Conservation (phyloP, 441 rosid species). For the Gossypium gossypioides region DNA sequence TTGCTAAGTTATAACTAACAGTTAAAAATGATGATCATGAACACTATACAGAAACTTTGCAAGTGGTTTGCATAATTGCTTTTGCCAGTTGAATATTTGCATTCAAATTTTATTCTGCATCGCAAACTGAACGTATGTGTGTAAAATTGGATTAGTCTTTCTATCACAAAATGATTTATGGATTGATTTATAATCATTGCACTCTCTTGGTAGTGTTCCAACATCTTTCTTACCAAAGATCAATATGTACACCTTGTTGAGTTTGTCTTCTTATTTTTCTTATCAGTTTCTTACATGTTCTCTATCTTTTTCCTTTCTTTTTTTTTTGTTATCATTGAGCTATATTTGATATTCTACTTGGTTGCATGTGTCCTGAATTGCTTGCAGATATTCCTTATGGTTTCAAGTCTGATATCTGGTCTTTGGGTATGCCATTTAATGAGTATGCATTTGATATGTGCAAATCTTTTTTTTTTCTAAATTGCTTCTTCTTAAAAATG, state of each 20-base stretch:
- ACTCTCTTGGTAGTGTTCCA: slow-evolving; percentile 61
- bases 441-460: not conserved
- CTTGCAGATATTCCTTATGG: slow-evolving; percentile 94
- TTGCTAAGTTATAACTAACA: slow-evolving; percentile 7
- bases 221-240: slow-evolving; percentile 87
- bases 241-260: slow-evolving; percentile 85
- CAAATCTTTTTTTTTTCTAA: slow-evolving; percentile 15
- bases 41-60: slow-evolving; percentile 62
- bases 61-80: slow-evolving; percentile 87
- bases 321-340: not conserved
- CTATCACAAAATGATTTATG: slow-evolving; percentile 6
- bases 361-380: slow-evolving; percentile 69
- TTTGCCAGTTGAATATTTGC: slow-evolving; percentile 82
- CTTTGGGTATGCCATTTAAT: slow-evolving; percentile 49
- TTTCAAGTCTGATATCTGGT: slow-evolving; percentile 92
- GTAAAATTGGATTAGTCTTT: slow-evolving; percentile 8
- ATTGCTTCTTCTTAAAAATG: slow-evolving; percentile 42
- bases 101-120: slow-evolving; percentile 78
- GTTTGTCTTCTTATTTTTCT: slow-evolving; percentile 16
- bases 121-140: slow-evolving; percentile 70
- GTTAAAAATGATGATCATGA: not conserved
- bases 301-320: not conserved
- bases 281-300: not conserved
- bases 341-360: slow-evolving; percentile 5
- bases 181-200: slow-evolving; percentile 17